A percentile compares a stretch with the other conserved stretches of the same genome.
Conservation (phyloP, 148 eudicot species). For the Arctostaphylos glauca region DNA sequence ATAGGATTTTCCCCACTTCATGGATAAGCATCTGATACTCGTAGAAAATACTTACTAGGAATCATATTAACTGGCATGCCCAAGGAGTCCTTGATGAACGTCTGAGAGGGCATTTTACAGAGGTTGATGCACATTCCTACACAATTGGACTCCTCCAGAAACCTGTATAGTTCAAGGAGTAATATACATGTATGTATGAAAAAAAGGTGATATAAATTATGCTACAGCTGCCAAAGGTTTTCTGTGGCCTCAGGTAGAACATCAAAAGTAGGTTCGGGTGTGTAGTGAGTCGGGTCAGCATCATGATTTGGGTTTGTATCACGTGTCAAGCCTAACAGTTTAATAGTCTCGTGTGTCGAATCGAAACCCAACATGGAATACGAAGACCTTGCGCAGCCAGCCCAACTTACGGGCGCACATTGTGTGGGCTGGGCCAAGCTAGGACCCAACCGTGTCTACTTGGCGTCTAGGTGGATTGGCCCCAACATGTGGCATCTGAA, state of each 20-base stretch:
- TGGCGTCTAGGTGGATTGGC: too few relatives aligned
- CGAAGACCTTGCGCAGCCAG: too few relatives aligned
- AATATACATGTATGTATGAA: background rate
- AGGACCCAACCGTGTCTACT: too few relatives aligned
- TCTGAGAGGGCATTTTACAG: conserved; percentile 89
- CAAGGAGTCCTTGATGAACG: conserved; percentile 61
- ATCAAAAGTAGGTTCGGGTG: background rate
- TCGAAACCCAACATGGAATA: too few relatives aligned
- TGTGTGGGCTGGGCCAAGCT: too few relatives aligned
- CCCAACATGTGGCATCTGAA: too few relatives aligned
- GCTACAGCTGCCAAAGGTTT: background rate
- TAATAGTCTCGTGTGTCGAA: too few relatives aligned
- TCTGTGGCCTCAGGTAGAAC: background rate
- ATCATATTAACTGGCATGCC: conserved; percentile 75
- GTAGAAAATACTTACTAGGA: conserved; percentile 69
- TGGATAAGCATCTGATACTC: background rate
- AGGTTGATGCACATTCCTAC: conserved; percentile 89
- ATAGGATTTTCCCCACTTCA: too few relatives aligned
- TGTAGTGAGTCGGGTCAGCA: too few relatives aligned
- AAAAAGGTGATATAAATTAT: background rate
- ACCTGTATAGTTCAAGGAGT: conserved; percentile 39
- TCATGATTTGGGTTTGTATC: too few relatives aligned
- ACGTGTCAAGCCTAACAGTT: too few relatives aligned
- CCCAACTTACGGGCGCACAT: too few relatives aligned
- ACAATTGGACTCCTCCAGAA: conserved; percentile 81